A percentile compares a stretch with the other conserved stretches of the same genome.
These are phyloP conservation scores for Magnaporthiopsis poae DNA, from an alignment of 2,329 filamentous ascomycete species.

Conservation along the genomic window DNA sequence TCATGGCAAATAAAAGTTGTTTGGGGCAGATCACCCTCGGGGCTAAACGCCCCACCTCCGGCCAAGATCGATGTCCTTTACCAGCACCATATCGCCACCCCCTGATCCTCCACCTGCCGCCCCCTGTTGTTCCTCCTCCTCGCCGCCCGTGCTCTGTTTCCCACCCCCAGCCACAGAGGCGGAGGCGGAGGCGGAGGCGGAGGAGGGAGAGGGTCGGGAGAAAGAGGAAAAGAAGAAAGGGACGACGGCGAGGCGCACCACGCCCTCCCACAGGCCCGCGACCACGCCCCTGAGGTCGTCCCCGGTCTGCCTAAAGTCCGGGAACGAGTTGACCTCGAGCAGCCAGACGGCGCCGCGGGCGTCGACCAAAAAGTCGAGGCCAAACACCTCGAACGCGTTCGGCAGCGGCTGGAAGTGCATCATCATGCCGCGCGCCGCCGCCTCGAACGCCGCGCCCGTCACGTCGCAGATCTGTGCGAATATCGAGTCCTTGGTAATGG, in stretches of 20 bases:
- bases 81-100: constrained; percentile 35
- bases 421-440: constrained; percentile 71
- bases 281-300: constrained; percentile 62
- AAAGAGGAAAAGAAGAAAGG: constrained; percentile 49
- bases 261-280: constrained; percentile 64
- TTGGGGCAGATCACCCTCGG: too few relatives aligned
- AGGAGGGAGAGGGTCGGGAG: constrained; percentile 14
- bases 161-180: constrained; percentile 10
- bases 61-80: constrained; percentile 45
- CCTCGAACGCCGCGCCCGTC: constrained; percentile 74
- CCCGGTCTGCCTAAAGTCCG: constrained; percentile 89
- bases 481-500: constrained; percentile 40
- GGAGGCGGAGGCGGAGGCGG: constrained; percentile 3
- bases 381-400: constrained; percentile 86
- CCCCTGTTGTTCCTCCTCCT: constrained; percentile 12
- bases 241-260: constrained; percentile 56
- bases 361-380: constrained; percentile 81
- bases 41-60: constrained; percentile 22
- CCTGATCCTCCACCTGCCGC: constrained; percentile 3
- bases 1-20: too few relatives aligned
- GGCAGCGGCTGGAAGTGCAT: constrained; percentile 84
- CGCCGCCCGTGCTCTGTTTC: neutral
- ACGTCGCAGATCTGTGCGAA: constrained; percentile 64
- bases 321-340: constrained; percentile 90
- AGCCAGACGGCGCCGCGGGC: constrained; percentile 56